Conservation (phyloP, 1,139 yeast genomes). For the Blastobotrys malaysiensis region DNA sequence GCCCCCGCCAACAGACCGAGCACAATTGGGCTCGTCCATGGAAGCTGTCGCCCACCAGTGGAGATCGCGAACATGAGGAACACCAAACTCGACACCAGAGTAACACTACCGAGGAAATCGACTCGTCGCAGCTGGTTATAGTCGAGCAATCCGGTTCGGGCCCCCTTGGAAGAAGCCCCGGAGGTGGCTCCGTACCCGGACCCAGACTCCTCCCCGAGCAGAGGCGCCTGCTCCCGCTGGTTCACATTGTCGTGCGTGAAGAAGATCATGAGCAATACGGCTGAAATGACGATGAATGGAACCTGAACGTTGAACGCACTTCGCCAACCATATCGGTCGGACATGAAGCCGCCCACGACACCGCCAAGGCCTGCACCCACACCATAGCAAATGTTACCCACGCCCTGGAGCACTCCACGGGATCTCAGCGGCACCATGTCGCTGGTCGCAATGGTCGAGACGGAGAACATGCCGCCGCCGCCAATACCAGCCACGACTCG, state of each 20-base stretch:
- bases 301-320: conserved; percentile 55
- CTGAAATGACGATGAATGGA: conserved; percentile 57
- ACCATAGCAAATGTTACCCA: conserved; percentile 60
- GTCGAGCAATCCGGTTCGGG: background rate
- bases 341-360: conserved; percentile 61
- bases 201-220: background rate
- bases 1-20: conserved; percentile 28
- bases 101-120: conserved; percentile 66
- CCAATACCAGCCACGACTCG: conserved; percentile 59
- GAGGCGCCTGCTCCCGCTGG: background rate
- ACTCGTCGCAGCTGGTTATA: conserved; percentile 35
- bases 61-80: conserved; percentile 60
- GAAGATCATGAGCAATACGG: conserved; percentile 31
- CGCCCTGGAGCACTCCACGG: conserved; percentile 57
- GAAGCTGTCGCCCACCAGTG: conserved; percentile 56
- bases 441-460: conserved; percentile 50
- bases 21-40: conserved; percentile 38
- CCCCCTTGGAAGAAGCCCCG: background rate
- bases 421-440: conserved; percentile 54
- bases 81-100: conserved; percentile 51
- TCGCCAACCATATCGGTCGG: conserved; percentile 78
- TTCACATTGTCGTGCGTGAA: conserved; percentile 3
- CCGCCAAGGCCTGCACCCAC: conserved; percentile 71
- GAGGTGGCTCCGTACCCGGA: background rate
- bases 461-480: conserved; percentile 56